Base-by-base conservation (phyloP, 139 green algal genomes). In the Chlorella sp. region DNA sequence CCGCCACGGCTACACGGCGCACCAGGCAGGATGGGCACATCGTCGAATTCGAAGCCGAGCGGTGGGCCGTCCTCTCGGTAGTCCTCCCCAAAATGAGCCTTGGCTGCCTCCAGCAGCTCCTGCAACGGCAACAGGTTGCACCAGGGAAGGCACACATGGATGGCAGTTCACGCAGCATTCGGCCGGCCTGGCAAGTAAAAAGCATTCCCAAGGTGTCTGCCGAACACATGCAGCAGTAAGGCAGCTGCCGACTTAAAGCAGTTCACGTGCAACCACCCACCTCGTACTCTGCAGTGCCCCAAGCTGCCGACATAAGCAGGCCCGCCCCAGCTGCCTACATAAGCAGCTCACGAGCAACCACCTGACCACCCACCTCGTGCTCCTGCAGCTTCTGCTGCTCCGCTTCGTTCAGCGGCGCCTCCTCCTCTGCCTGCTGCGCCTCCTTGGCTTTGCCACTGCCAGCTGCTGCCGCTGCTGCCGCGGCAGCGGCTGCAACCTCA, bases 11-110 rank as follows among this genome's bases (percentile, higher is more conserved):
- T n/a, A n/a, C n/a, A n/a, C n/a, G n/a, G n/a, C n/a, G n/a, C 11
- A 43, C 46, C 46, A 28, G 48, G 17, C 48, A 41, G 46, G 44
- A 65, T 3, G 3, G 81, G 81, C 16, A 81, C 73, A 2, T 86
- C 87, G 72, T 96, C 93, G 79, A 95, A 96, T 17, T 91, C 64
- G 28, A 88, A 88, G 0, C 86, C 93, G 80, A 97, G 85, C 36
- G 86, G 88, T 19, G 94, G 94, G 2, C 94, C 94, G 84, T 96
- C 94, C 51, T 91, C 83, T 3, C 90, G 75, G 80, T 90, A 96
- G 6, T 86, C 74, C 36, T 89, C 88, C 26, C 85, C 86, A 79
- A 97, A 73, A 20, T 67, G 84, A 0, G 76, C 76, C 72, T 91
- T 92, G 44, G 93, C 94, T 62, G 82, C 83, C 28, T 90, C 85